phyloP scores from a whole-genome alignment of 345 rosid species.

The Gossypium australe region DNA sequence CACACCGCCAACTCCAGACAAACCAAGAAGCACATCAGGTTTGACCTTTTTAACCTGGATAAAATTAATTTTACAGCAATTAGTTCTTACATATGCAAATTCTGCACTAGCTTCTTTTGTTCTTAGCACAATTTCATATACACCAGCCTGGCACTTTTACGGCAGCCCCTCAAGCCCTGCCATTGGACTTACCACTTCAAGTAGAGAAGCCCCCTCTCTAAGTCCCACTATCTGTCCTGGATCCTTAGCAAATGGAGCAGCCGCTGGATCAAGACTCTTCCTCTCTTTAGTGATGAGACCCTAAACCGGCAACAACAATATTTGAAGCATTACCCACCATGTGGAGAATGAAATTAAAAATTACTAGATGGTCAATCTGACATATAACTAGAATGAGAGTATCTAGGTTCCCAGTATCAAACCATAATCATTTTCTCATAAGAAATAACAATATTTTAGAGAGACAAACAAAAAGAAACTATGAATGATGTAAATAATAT shows the following conservation, averaged over 20 bases:
- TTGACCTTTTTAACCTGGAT: constrained; percentile 75
- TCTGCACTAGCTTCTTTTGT: not conserved
- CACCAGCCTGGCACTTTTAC: constrained; percentile 10
- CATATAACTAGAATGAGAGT: constrained; percentile 2
- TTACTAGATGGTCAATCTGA: constrained; percentile 4
- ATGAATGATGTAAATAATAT: not conserved
- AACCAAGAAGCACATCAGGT: constrained; percentile 96
- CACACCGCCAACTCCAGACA: constrained; percentile 98
- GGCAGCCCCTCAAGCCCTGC: constrained; percentile 9
- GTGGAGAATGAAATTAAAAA: not conserved
- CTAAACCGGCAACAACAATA: constrained; percentile 29
- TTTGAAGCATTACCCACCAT: not conserved
- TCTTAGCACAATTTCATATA: constrained; percentile 1
- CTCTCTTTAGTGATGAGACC: constrained; percentile 93
- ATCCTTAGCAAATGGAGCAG: constrained; percentile 74
- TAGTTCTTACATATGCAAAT: constrained; percentile 1
- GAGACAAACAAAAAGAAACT: not conserved
- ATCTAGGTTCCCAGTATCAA: not conserved
- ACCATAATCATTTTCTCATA: not conserved
- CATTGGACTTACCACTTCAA: constrained; percentile 75
- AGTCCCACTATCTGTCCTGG: constrained; percentile 60
- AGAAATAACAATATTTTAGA: not conserved
- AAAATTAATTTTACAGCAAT: constrained; percentile 19
- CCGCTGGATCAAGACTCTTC: constrained; percentile 80
- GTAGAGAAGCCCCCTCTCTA: constrained; percentile 73